Evolutionary conservation across 1,284 basidiomycete genomes (phyloP).

Genomic region (Cutaneotrichosporon dermatis): DNA sequence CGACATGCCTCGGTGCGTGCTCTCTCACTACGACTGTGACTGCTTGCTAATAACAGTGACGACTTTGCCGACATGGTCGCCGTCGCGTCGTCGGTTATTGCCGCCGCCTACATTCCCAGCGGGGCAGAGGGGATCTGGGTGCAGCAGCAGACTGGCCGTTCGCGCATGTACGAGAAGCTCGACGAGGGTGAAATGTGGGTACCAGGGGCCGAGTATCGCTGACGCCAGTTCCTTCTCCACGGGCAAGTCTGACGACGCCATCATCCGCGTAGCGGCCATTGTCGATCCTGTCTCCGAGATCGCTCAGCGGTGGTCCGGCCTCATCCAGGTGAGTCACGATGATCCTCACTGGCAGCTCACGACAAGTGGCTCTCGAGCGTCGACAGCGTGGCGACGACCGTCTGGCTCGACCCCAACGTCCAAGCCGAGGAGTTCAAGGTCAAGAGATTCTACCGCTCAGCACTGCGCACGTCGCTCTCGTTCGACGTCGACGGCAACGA

Average conservation of each 20-base stretch:
- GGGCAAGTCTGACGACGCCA: constrained; percentile 63
- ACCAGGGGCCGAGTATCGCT: neutral
- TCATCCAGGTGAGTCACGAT: constrained; percentile 64
- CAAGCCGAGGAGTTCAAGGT: constrained; percentile 72
- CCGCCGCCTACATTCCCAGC: constrained; percentile 60
- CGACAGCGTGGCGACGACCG: constrained; percentile 58
- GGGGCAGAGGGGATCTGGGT: constrained; percentile 70
- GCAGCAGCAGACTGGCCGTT: constrained; percentile 52
- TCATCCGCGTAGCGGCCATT: constrained; percentile 68
- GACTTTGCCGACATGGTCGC: constrained; percentile 60
- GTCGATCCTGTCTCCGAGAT: constrained; percentile 80
- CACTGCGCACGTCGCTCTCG: constrained; percentile 56
- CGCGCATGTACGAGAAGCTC: constrained; percentile 59
- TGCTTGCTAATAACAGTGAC: constrained; percentile 47
- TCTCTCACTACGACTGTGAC: neutral
- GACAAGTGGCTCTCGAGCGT: constrained; percentile 49
- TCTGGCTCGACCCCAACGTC: constrained; percentile 69
- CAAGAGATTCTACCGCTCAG: constrained; percentile 89
- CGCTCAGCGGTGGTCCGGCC: constrained; percentile 76
- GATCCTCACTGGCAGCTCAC: neutral
- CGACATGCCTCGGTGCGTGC: constrained; percentile 51
- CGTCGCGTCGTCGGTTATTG: constrained; percentile 64
- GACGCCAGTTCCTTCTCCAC: constrained; percentile 60
- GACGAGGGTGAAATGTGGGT: constrained; percentile 63
- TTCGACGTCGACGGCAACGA: constrained; percentile 63